Conservation (phyloP, 495 filamentous ascomycete genomes). For the Trichoderma gamsii region DNA sequence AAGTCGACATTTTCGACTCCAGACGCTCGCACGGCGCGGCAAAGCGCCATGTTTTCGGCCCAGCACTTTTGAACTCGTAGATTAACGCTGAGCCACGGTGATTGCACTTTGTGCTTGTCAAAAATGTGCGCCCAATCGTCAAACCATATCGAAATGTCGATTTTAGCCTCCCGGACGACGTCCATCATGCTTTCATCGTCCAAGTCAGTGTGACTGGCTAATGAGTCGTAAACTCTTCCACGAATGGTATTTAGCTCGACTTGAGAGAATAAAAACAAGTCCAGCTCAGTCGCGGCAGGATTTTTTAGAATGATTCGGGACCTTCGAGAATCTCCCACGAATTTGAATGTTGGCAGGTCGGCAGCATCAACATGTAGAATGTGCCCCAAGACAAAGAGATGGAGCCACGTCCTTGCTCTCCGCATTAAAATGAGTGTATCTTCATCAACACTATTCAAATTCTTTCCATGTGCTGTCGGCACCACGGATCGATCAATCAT, state of each 20-base stretch:
- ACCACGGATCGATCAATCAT: conserved; percentile 23
- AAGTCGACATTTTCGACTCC: conserved; percentile 45
- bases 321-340: not conserved
- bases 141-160: conserved; percentile 41
- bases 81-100: conserved; percentile 33
- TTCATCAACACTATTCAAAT: not conserved
- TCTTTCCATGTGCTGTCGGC: not conserved
- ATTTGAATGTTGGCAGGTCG: conserved; percentile 4
- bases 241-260: conserved; percentile 3
- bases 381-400: not conserved
- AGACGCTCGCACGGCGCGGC: conserved; percentile 42
- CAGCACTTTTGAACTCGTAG: conserved; percentile 42
- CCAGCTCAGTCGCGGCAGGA: not conserved
- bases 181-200: conserved; percentile 30
- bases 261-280: conserved; percentile 4
- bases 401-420: conserved; percentile 5
- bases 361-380: conserved; percentile 4
- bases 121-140: conserved; percentile 14
- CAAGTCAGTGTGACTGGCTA: not conserved
- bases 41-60: conserved; percentile 45
- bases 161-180: conserved; percentile 40
- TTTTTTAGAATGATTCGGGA: not conserved
- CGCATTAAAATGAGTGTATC: conserved; percentile 1
- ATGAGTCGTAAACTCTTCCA: not conserved
- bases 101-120: conserved; percentile 27